Percentiles rank a stretch among this genome's conserved stretches.
These are phyloP conservation scores for Aspergillus spinulosporus DNA, from an alignment of 2,329 filamentous ascomycete species.

Conservation along the genomic window DNA sequence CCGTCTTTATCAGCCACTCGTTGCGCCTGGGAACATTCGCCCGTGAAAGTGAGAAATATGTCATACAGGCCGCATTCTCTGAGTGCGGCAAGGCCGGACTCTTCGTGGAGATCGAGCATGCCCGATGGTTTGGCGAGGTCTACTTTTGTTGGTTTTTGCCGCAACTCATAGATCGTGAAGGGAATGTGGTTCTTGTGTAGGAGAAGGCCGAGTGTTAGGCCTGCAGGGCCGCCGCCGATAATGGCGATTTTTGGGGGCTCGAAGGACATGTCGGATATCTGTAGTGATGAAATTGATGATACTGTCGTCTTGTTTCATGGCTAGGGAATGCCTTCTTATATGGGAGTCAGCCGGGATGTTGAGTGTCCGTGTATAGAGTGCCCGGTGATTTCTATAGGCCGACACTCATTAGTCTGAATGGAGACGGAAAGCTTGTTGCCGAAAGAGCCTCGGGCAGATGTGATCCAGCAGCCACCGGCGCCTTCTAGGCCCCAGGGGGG, in stretches of 20 bases:
- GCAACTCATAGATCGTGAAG: constrained; percentile 32
- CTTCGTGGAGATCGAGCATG: constrained; percentile 30
- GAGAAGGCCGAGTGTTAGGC: constrained; percentile 27
- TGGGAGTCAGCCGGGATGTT: background rate
- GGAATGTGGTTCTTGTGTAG: constrained; percentile 24
- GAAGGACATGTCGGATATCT: background rate
- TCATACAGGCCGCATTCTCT: constrained; percentile 26
- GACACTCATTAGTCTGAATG: background rate
- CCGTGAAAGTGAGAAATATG: constrained; percentile 20
- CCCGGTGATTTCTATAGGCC: background rate
- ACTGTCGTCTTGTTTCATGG: background rate
- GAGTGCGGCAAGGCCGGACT: constrained; percentile 29
- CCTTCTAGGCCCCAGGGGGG: no score
- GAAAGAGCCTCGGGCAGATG: background rate
- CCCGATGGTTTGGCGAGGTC: constrained; percentile 25
- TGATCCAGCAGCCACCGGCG: no score
- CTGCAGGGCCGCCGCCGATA: constrained; percentile 34
- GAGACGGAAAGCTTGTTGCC: background rate
- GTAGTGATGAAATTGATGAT: background rate
- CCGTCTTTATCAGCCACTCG: constrained; percentile 4
- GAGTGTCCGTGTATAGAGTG: background rate
- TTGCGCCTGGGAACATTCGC: constrained; percentile 8
- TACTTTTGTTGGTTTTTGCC: constrained; percentile 22
- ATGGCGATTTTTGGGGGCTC: constrained; percentile 5
- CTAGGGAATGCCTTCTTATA: background rate